phyloP scores from a whole-genome alignment of 139 green algal genomes.

The Chlamydomonas urium region DNA sequence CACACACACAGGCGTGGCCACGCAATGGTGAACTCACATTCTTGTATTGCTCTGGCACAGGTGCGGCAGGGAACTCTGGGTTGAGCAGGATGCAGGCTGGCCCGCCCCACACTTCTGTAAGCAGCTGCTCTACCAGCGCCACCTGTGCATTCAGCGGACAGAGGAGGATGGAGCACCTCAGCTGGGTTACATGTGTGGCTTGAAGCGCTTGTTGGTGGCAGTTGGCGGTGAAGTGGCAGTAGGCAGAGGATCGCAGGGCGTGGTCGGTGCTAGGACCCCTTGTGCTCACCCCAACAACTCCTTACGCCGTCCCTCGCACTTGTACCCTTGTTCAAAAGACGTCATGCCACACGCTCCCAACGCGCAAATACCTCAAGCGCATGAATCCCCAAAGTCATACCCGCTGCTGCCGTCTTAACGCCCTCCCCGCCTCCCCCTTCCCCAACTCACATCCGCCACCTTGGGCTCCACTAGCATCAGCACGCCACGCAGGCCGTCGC shows the following conservation, averaged over 20 bases:
- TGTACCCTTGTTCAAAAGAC: background rate
- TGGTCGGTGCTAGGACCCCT: no score
- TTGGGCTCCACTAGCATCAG: constrained; percentile 37
- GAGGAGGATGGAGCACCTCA: background rate
- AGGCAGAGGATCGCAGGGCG: background rate
- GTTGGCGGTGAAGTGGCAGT: background rate
- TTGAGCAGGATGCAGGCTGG: constrained; percentile 39
- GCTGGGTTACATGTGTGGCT: no score
- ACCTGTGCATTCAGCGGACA: constrained; percentile 30
- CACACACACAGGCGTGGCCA: no score
- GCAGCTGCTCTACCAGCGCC: constrained; percentile 51
- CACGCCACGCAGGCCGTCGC: constrained; percentile 18
- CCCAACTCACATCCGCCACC: constrained; percentile 27
- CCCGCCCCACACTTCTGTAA: constrained; percentile 47
- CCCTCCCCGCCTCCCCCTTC: background rate
- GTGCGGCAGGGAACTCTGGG: constrained; percentile 21
- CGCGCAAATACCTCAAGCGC: background rate
- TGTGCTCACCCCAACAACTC: no score
- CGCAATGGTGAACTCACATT: background rate
- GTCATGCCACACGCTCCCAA: background rate
- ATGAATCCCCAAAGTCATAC: no score
- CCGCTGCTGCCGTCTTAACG: background rate
- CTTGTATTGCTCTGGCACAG: constrained; percentile 25
- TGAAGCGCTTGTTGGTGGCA: no score
- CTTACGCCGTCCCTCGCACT: background rate